A percentile compares a stretch with the other conserved stretches of the same genome.
These are phyloP conservation scores for Fusarium mexicanum DNA, from an alignment of 2,329 filamentous ascomycete genomes.

Conservation along the genomic window DNA sequence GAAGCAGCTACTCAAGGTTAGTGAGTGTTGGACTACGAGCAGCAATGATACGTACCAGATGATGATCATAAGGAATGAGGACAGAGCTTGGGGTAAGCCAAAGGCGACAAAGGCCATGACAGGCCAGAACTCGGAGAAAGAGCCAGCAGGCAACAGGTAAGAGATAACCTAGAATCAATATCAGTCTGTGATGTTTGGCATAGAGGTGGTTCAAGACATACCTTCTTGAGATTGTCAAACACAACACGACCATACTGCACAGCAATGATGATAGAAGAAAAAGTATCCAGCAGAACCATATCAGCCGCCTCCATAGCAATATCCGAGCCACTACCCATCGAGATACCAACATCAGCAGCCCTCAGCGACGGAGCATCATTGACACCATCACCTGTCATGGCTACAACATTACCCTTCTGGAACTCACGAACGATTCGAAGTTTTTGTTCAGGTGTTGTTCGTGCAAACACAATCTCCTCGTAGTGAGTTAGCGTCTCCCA, in stretches of 20 bases:
- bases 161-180: constrained; percentile 37
- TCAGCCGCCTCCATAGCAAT: constrained; percentile 84
- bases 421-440: constrained; percentile 82
- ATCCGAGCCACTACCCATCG: constrained; percentile 82
- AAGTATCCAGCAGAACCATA: constrained; percentile 82
- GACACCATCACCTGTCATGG: constrained; percentile 88
- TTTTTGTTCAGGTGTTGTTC: constrained; percentile 82
- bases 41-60: constrained; percentile 57
- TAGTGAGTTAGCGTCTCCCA: constrained; percentile 74
- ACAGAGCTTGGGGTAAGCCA: constrained; percentile 77
- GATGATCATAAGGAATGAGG: constrained; percentile 77
- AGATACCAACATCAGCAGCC: constrained; percentile 84
- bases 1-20: constrained; percentile 64
- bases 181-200: rapidly evolving
- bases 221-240: constrained; percentile 83
- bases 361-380: constrained; percentile 86
- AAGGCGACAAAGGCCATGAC: constrained; percentile 78
- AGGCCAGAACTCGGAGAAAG: constrained; percentile 80
- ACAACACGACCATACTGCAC: constrained; percentile 78
- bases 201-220: rapidly evolving
- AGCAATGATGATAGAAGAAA: constrained; percentile 76
- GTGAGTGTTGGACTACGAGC: rapidly evolving
- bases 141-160: constrained; percentile 78
- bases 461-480: constrained; percentile 77
- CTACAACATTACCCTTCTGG: constrained; percentile 74